These are phyloP conservation scores for Senna tora DNA, from an alignment of 306 rosid species.

Conservation along the genomic window DNA sequence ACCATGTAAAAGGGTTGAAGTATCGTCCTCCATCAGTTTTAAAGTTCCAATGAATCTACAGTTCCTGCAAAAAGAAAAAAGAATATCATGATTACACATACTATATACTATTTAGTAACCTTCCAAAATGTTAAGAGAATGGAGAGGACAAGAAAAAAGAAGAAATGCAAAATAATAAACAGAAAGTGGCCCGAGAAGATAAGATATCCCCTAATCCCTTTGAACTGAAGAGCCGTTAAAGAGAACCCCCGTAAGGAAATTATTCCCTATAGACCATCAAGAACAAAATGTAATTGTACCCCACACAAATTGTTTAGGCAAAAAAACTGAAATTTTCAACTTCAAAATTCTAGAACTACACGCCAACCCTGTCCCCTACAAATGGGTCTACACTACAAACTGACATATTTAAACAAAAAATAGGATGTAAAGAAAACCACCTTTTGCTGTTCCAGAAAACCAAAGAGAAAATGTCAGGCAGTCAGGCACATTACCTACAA, in stretches of 20 bases:
- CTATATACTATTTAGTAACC: not conserved
- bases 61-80: constrained; percentile 42
- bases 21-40: constrained; percentile 63
- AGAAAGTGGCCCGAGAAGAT: not conserved
- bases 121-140: constrained; percentile 4
- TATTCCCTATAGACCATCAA: not conserved
- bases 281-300: not conserved
- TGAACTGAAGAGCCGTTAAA: not conserved
- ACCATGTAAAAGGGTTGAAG: constrained; percentile 58
- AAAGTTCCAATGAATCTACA: constrained; percentile 19
- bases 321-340: not conserved
- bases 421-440: not conserved
- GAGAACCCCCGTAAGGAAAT: not conserved
- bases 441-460: constrained; percentile 22
- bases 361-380: not conserved
- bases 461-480: not conserved
- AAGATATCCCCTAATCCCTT: not conserved
- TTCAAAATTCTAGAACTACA: not conserved
- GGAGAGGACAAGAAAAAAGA: not conserved
- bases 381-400: not conserved
- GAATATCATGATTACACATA: constrained; percentile 13
- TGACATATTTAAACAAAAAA: not conserved
- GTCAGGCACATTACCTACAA: not conserved
- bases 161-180: not conserved
- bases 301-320: not conserved